A percentile compares a stretch with the other conserved stretches of the same genome.
Evolutionary conservation across 257 asterid species (phyloP).

Genomic region (Jacaranda mimosifolia): DNA sequence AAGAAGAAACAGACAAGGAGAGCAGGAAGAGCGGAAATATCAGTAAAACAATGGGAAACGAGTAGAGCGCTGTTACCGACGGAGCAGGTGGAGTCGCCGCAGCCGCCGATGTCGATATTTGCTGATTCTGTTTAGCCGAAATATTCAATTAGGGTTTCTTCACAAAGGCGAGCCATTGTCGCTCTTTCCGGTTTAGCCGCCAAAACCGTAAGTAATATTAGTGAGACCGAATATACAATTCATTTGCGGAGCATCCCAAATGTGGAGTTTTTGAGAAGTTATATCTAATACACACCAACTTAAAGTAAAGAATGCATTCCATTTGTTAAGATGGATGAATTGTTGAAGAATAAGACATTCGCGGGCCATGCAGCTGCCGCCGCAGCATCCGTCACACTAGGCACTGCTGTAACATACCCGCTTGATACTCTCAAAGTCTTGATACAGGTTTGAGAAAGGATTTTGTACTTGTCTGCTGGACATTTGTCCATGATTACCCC

Average conservation of each 20-base stretch:
- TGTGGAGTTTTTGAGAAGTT: background rate
- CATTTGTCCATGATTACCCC: background rate
- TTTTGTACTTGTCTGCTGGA: conserved; percentile 33
- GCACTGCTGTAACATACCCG: conserved; percentile 71
- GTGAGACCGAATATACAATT: background rate
- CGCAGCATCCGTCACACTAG: conserved; percentile 68
- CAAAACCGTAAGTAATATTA: conserved; percentile 13
- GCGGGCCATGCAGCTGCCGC: conserved; percentile 79
- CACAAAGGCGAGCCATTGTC: background rate
- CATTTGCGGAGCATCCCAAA: background rate
- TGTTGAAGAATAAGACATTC: conserved; percentile 60
- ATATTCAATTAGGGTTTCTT: conserved; percentile 1
- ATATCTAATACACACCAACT: background rate
- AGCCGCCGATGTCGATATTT: background rate
- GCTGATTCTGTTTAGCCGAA: background rate
- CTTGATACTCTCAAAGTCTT: conserved; percentile 87
- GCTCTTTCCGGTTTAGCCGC: conserved; percentile 19
- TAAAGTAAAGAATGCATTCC: background rate
- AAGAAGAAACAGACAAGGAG: background rate
- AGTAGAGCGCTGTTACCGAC: background rate
- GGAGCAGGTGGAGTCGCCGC: background rate
- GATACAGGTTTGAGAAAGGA: conserved; percentile 63
- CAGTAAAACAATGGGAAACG: background rate
- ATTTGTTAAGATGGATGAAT: conserved; percentile 66
- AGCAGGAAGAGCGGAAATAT: background rate